These are phyloP conservation scores for Sugiyamaella valdiviana DNA, from an alignment of 805 yeast genomes.

Conservation along the genomic window DNA sequence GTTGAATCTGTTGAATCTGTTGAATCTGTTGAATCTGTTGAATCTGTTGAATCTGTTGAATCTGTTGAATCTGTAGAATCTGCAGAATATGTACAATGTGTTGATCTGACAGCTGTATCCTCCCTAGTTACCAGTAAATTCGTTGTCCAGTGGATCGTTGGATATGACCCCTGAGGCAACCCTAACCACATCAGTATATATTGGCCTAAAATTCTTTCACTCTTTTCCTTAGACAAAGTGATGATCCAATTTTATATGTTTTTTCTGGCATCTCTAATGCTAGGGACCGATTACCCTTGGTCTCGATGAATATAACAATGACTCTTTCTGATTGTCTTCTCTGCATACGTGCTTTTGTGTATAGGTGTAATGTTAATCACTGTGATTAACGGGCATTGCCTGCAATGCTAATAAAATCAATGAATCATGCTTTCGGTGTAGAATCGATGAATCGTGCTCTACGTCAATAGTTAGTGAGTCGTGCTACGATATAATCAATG, in stretches of 20 bases:
- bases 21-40: too few species aligned
- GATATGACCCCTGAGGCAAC: too few species aligned
- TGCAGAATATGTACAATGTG: too few species aligned
- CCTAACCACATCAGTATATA: background rate
- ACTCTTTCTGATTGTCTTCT: slow-evolving; percentile 17
- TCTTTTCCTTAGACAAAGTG: slow-evolving; percentile 13
- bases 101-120: too few species aligned
- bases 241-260: slow-evolving; percentile 18
- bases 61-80: too few species aligned
- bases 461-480: too few species aligned
- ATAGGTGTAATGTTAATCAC: background rate
- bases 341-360: background rate
- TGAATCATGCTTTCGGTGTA: background rate
- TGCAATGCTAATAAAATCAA: background rate
- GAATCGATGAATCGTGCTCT: background rate
- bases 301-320: slow-evolving; percentile 27
- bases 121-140: too few species aligned
- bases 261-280: slow-evolving; percentile 31
- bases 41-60: too few species aligned
- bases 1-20: too few species aligned
- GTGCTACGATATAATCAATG: too few species aligned
- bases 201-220: background rate
- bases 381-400: background rate
- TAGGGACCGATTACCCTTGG: slow-evolving; percentile 19
- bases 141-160: too few species aligned